Evolutionary conservation across 2,329 filamentous ascomycete genomes (phyloP), one percentile per base, ranked within the genome.

Genomic region (Monosporascus sp.): DNA sequence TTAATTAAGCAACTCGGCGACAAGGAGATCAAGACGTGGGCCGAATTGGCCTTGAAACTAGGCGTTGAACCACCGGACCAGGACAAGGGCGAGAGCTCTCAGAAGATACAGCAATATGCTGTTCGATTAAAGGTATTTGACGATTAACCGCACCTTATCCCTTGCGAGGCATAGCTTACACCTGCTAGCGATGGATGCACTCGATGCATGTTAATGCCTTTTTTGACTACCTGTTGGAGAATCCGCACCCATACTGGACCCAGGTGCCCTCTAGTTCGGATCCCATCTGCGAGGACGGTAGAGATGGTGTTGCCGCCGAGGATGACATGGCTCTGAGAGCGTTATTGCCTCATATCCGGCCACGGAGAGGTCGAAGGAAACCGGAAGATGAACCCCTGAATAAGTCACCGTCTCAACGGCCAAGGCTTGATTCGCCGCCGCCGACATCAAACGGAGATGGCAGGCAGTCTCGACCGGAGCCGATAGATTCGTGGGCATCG

Each of bases 151-250:
- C 45, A 6, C 50, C 38, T 14, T 38, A 17, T 6, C 31, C 40
- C 37, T 50, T 40, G 27, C 49, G 1, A 38, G 16, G 38, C 63
- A 89, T 48, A 45, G 58, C 61, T 67, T 54, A 64, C 63, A 53
- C 45, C 35, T 48, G 22, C 22, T 53, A 69, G 89, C 86, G 93
- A 66, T 97, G 92, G 92, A 94, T 97, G 89, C 90, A 91, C 68
- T 92, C 91, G 5, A 93, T 96, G 88, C 92, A 96, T 68, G 85
- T 96, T 50, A 90, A 96, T 75, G 89, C 91, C 11, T 97, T 97
- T 68, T 97, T 96, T 65, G 91, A 96, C 68, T 97, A 91, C 68
- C 82, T 95, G 20, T 78, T 93, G 57, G 84, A 85, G 48, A 91
- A 91, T 58, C 75, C 81, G 26, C 91, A 95, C 69, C 73, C 82